Percentiles rank a stretch among this genome's conserved stretches.
Evolutionary conservation across 371 early-diverging fungal species (phyloP).

Genomic region (Chytridium lagenaria): DNA sequence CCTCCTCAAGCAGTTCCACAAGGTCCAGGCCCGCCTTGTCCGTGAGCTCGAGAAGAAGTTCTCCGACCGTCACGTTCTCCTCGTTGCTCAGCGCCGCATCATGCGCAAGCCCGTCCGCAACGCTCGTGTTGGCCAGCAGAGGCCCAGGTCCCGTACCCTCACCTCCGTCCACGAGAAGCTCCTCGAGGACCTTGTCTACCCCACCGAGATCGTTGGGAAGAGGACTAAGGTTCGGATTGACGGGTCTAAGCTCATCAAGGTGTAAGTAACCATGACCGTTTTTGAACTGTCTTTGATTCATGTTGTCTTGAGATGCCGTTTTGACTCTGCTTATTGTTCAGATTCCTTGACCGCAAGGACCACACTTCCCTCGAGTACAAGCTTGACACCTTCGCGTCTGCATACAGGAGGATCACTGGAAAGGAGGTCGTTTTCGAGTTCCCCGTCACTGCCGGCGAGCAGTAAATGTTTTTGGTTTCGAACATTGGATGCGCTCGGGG

Average conservation of each 20-base stretch:
- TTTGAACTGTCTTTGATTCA: background rate
- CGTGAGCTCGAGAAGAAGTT: constrained; percentile 99
- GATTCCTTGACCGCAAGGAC: constrained; percentile 96
- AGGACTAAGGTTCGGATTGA: constrained; percentile 94
- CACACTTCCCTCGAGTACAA: constrained; percentile 96
- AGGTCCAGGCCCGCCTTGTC: constrained; percentile 91
- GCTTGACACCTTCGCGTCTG: constrained; percentile 94
- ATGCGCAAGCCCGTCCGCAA: constrained; percentile 89
- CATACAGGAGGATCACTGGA: constrained; percentile 94
- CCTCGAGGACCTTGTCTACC: constrained; percentile 96
- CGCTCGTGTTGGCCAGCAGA: constrained; percentile 85
- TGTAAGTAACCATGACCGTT: constrained; percentile 58
- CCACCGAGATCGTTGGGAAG: constrained; percentile 98
- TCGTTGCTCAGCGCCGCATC: constrained; percentile 96
- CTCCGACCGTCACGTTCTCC: constrained; percentile 96
- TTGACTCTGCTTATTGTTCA: constrained; percentile 27
- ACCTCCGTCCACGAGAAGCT: constrained; percentile 95
- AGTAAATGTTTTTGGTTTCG: constrained; percentile 34
- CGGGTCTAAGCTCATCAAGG: constrained; percentile 92
- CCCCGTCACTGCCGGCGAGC: constrained; percentile 54
- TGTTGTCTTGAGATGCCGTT: background rate
- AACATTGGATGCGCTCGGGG: background rate
- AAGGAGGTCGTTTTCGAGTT: constrained; percentile 98
- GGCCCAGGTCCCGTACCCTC: constrained; percentile 95
- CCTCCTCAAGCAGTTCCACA: constrained; percentile 88